Base-by-base conservation (phyloP, 495 filamentous ascomycete genomes). In the Pseudotulostoma volvatum region DNA sequence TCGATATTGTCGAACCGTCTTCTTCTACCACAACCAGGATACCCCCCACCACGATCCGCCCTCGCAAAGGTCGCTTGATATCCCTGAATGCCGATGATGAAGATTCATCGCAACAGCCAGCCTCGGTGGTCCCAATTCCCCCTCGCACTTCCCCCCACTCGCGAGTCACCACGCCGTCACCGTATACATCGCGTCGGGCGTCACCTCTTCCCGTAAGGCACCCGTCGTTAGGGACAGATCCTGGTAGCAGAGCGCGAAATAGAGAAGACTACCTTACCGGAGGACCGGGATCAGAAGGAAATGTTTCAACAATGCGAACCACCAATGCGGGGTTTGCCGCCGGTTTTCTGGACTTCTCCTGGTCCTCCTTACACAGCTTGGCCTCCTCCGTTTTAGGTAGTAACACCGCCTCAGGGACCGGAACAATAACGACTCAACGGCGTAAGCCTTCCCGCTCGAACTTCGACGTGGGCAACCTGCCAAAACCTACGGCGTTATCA, bases 311-410 rank as follows among this genome's bases (percentile, higher is more conserved):
- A 11, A 18, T 15, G 14, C 19, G 34, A 33, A n/a, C 19, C 18
- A 30, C 18, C 40, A 34, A 33, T 17, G 2, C 42, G 31, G 21
- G 38, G 40, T 33, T 32, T 36, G 50, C 59, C 15, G 39, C 59
- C 36, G 64, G 65, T 37, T 60, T 72, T 37, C 46, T 70, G 38
- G 68, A 67, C 38, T 60, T 56, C 8, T 62, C 68, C 3, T 73
- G 68, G 68, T 67, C 68, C 15, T 71, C 68, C 16, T 45, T 73
- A 31, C 67, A 70, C 47, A 65, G 56, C 31, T 37, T 73, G 30
- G 68, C 68, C n/a, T 70, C 67, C 3, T 66, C 68, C 32, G 54
- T 73, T 21, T 37, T 71, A 34, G 68, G 67, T 4, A 67, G 59
- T 33, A 64, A 70, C 42, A 54, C 45, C 14, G 60, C 56, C 15